Conservation (phyloP, 1,284 basidiomycete genomes). For the Ganoderma meredithae region DNA sequence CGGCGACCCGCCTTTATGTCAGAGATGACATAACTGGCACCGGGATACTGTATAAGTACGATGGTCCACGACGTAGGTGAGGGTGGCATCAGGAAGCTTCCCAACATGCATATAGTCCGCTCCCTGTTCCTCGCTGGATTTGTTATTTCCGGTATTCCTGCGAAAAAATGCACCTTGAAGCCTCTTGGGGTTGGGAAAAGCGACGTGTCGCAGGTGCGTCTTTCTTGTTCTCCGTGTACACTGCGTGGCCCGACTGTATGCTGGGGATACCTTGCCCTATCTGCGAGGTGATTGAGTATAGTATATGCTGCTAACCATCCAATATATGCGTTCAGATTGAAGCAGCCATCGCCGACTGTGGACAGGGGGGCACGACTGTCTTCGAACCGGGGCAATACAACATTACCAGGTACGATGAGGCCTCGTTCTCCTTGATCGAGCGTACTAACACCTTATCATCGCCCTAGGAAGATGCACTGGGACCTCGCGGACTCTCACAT, state of each 20-base stretch:
- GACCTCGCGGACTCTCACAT: slow-evolving; percentile 58
- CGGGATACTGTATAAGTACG: slow-evolving; percentile 8
- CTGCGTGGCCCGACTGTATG: not conserved
- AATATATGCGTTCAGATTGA: slow-evolving; percentile 46
- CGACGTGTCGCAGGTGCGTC: slow-evolving; percentile 50
- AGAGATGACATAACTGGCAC: slow-evolving; percentile 14
- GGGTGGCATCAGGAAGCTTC: not conserved
- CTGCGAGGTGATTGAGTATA: not conserved
- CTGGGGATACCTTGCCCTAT: not conserved
- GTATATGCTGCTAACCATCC: not conserved
- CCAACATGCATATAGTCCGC: not conserved
- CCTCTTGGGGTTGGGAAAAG: slow-evolving; percentile 51
- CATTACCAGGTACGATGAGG: slow-evolving; percentile 51
- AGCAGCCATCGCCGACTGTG: slow-evolving; percentile 60
- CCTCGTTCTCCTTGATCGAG: slow-evolving; percentile 11
- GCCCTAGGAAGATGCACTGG: slow-evolving; percentile 65
- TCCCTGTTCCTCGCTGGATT: not conserved
- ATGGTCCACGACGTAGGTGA: not conserved
- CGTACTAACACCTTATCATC: slow-evolving; percentile 14
- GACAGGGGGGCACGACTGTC: slow-evolving; percentile 56
- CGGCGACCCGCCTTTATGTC: slow-evolving; percentile 14
- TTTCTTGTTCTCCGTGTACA: not conserved
- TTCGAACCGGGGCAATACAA: slow-evolving; percentile 57
- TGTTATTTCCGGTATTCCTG: not conserved
- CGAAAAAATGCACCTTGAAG: slow-evolving; percentile 44